Conservation (phyloP, 768 basidiomycete species). For the Clitopilus passeckerianus region DNA sequence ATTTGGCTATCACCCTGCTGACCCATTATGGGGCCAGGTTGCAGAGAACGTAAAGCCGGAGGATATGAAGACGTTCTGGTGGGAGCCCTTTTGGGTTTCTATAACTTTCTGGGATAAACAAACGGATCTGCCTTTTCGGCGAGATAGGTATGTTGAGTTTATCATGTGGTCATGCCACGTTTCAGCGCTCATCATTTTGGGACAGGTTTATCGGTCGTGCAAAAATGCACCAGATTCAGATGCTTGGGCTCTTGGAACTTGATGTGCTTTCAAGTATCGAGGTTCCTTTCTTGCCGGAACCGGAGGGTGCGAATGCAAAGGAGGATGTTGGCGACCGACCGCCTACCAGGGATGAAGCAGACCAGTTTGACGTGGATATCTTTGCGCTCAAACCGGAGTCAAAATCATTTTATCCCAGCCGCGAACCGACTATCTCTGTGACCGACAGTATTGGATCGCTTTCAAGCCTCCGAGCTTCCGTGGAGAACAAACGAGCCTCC, state of each 20-base stretch:
- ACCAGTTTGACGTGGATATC: conserved; percentile 68
- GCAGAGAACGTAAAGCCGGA: conserved; percentile 31
- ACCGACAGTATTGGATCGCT: conserved; percentile 20
- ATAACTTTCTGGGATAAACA: conserved; percentile 85
- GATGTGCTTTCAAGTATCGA: conserved; percentile 88
- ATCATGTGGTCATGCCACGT: background rate
- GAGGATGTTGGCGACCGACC: conserved; percentile 28
- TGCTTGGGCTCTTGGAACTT: conserved; percentile 88
- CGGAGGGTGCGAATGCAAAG: conserved; percentile 27
- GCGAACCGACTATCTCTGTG: conserved; percentile 38
- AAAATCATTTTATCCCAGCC: conserved; percentile 20
- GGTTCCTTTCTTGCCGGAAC: conserved; percentile 68
- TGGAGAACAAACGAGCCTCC: conserved; percentile 36
- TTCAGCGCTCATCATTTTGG: background rate
- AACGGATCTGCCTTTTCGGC: conserved; percentile 77
- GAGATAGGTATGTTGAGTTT: conserved; percentile 53
- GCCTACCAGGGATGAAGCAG: conserved; percentile 53
- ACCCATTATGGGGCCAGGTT: conserved; percentile 75
- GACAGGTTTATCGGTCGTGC: conserved; percentile 85
- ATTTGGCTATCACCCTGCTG: conserved; percentile 41
- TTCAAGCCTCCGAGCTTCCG: conserved; percentile 29
- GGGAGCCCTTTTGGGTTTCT: conserved; percentile 87
- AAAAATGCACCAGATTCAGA: conserved; percentile 97
- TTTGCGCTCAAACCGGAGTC: conserved; percentile 49
- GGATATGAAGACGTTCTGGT: conserved; percentile 67